phyloP scores from a whole-genome alignment of 306 rosid genomes.

The Hippophae gyantsensis region DNA sequence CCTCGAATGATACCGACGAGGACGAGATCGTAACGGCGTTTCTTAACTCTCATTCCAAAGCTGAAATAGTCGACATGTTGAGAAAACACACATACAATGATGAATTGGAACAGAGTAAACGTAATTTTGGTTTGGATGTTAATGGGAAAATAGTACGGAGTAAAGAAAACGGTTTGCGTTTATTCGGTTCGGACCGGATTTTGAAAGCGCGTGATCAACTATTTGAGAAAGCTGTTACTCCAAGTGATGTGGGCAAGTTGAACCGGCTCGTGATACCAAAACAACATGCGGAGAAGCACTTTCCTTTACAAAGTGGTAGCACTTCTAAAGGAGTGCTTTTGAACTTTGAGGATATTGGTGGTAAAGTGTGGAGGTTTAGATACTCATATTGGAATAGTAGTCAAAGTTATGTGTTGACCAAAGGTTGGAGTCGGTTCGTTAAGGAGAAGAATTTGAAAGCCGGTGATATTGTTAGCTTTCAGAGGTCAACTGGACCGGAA shows the following conservation, averaged over 20 bases:
- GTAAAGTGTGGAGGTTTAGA: slow-evolving; percentile 93
- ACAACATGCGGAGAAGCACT: slow-evolving; percentile 94
- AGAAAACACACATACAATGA: slow-evolving; percentile 89
- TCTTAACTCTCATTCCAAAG: slow-evolving; percentile 66
- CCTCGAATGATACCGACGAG: slow-evolving; percentile 14
- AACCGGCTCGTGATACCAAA: slow-evolving; percentile 87
- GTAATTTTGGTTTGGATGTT: slow-evolving; percentile 31
- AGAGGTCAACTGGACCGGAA: slow-evolving; percentile 64
- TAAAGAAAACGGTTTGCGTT: background rate
- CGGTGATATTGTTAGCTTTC: slow-evolving; percentile 77
- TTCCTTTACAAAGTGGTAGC: slow-evolving; percentile 48
- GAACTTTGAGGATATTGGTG: slow-evolving; percentile 81
- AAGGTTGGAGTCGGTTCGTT: slow-evolving; percentile 99
- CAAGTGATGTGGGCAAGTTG: slow-evolving; percentile 93
- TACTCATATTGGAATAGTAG: slow-evolving; percentile 98
- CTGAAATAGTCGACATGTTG: slow-evolving; percentile 94
- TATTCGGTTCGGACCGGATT: slow-evolving; percentile 10
- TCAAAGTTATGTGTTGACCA: slow-evolving; percentile 87
- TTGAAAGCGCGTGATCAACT: slow-evolving; percentile 53
- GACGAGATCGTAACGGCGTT: slow-evolving; percentile 46
- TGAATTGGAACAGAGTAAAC: slow-evolving; percentile 77
- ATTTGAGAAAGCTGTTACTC: slow-evolving; percentile 86
- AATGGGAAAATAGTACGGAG: slow-evolving; percentile 11
- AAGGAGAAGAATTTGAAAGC: slow-evolving; percentile 81
- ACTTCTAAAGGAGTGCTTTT: slow-evolving; percentile 53